These are phyloP conservation scores for Sporothrix globosa DNA, from an alignment of 2,329 filamentous ascomycete species.

Conservation along the genomic window DNA sequence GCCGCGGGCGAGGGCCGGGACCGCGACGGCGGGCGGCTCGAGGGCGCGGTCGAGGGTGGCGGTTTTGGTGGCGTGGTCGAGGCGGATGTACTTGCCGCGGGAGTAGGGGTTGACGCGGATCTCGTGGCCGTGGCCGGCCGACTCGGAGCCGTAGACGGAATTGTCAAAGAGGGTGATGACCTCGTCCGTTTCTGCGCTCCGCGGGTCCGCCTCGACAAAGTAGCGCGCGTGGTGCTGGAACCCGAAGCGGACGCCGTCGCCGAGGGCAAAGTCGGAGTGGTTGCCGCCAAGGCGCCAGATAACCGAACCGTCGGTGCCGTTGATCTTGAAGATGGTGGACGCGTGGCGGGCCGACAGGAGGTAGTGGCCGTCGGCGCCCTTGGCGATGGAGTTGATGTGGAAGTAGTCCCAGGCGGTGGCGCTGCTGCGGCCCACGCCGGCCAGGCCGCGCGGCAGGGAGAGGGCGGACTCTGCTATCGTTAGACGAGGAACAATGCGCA, in stretches of 20 bases:
- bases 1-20: neutral
- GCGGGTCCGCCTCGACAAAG: slow-evolving; percentile 44
- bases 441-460: slow-evolving; percentile 51
- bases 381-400: slow-evolving; percentile 56
- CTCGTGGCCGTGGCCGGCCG: slow-evolving; percentile 38
- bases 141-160: slow-evolving; percentile 50
- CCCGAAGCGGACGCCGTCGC: slow-evolving; percentile 43
- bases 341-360: slow-evolving; percentile 51
- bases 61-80: slow-evolving; percentile 50
- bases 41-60: slow-evolving; percentile 53
- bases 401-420: slow-evolving; percentile 53
- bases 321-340: slow-evolving; percentile 49
- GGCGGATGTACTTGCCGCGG: slow-evolving; percentile 52
- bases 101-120: slow-evolving; percentile 40
- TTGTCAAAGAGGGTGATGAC: slow-evolving; percentile 57
- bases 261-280: slow-evolving; percentile 48
- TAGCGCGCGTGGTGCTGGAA: slow-evolving; percentile 55
- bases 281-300: slow-evolving; percentile 53
- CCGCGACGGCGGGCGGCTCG: slow-evolving; percentile 45
- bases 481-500: neutral
- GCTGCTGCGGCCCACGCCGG: slow-evolving; percentile 39
- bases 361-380: slow-evolving; percentile 50
- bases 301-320: slow-evolving; percentile 48
- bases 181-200: slow-evolving; percentile 45
- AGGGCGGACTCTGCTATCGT: slow-evolving; percentile 37